Percentiles rank a stretch among this genome's conserved stretches.
Evolutionary conservation across 176 grass and related monocot genomes (phyloP).

Genomic region (Eragrostis nindensis): DNA sequence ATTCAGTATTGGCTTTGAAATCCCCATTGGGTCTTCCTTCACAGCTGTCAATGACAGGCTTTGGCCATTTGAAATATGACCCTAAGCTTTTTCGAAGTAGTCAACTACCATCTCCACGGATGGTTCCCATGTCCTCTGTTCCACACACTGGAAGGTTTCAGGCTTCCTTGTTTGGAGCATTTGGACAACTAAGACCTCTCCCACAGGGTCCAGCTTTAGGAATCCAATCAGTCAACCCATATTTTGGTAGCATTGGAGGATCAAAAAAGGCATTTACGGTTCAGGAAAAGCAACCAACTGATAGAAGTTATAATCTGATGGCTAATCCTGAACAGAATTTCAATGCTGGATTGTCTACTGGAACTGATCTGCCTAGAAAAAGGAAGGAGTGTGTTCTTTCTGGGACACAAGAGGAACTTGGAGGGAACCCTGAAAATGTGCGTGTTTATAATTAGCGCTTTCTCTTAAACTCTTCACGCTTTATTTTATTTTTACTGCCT

Average conservation of each 20-base stretch:
- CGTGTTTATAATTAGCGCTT: neutral
- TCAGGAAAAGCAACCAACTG: slow-evolving; percentile 32
- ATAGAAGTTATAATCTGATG: slow-evolving; percentile 22
- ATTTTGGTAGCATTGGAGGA: slow-evolving; percentile 16
- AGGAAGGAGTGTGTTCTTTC: slow-evolving; percentile 10
- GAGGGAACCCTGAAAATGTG: neutral
- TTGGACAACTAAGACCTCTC: slow-evolving; percentile 40
- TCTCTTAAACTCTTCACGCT: slow-evolving; percentile 15
- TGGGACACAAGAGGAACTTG: neutral
- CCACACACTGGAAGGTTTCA: slow-evolving; percentile 22
- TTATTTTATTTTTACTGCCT: slow-evolving; percentile 6
- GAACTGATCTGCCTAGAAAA: slow-evolving; percentile 15
- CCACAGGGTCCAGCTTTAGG: slow-evolving; percentile 12
- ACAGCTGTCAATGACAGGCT: neutral
- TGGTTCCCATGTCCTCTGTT: slow-evolving; percentile 1
- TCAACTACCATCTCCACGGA: slow-evolving; percentile 17
- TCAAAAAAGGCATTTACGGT: neutral
- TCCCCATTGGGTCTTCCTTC: slow-evolving; percentile 11
- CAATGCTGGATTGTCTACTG: slow-evolving; percentile 5
- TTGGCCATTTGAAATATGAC: slow-evolving; percentile 32
- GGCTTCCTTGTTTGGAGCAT: slow-evolving; percentile 31
- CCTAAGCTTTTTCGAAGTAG: slow-evolving; percentile 11
- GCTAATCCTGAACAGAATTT: neutral
- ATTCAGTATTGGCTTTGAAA: slow-evolving; percentile 25
- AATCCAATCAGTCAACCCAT: neutral